Evolutionary conservation across 2,329 filamentous ascomycete genomes (phyloP).

Genomic region (Talaromyces sp.): DNA sequence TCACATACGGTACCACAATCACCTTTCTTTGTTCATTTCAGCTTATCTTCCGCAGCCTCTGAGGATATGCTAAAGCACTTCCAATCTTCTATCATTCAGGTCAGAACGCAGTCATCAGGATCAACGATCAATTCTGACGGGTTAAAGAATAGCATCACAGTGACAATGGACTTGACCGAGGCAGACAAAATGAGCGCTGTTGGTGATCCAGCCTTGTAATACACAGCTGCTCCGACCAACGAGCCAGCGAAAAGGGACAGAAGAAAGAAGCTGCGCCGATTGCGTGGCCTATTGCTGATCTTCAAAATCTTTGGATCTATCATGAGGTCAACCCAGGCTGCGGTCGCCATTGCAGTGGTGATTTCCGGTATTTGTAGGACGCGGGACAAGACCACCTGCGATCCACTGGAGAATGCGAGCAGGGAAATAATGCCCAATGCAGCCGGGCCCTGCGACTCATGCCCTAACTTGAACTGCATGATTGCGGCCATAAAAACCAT

Average conservation of each 20-base stretch:
- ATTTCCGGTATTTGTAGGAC: background rate
- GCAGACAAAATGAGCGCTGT: background rate
- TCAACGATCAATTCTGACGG: background rate
- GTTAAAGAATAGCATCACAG: background rate
- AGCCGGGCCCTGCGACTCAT: background rate
- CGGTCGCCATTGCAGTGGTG: background rate
- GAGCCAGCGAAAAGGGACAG: background rate
- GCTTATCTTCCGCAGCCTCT: too few relatives aligned
- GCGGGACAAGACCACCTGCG: background rate
- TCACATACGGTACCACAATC: too few relatives aligned
- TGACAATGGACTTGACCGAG: background rate
- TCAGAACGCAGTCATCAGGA: background rate
- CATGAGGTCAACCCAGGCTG: background rate
- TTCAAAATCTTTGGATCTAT: background rate
- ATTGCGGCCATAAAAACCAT: background rate
- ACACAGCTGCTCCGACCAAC: background rate
- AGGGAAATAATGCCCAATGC: background rate
- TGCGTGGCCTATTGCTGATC: background rate
- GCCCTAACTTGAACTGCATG: background rate
- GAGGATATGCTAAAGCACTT: background rate
- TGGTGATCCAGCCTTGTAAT: background rate
- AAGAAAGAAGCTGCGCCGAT: background rate
- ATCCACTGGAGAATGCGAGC: background rate
- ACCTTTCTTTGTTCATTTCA: too few relatives aligned
- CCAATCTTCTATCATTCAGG: background rate